These are phyloP conservation scores for Sporothrix protearum DNA, from an alignment of 2,329 filamentous ascomycete genomes.

Conservation along the genomic window DNA sequence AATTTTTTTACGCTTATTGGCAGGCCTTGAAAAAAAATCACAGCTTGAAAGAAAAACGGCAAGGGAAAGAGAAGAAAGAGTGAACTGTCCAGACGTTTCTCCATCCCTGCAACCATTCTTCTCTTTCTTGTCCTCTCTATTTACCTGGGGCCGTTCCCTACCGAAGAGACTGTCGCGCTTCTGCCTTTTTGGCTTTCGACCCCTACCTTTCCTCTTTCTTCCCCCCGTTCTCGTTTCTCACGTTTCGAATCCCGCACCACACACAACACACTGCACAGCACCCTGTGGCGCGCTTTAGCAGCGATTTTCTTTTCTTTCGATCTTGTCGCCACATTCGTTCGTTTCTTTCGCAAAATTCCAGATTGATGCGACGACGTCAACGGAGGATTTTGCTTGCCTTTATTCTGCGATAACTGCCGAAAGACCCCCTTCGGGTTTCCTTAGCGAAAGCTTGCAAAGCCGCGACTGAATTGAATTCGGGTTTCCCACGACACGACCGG, in stretches of 20 bases:
- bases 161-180: constrained; percentile 19
- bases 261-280: constrained; percentile 7
- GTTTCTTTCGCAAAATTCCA: not conserved
- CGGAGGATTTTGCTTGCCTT: not conserved
- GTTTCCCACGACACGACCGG: not conserved
- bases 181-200: constrained; percentile 15
- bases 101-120: not conserved
- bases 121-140: not conserved
- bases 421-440: not conserved
- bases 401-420: not conserved
- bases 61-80: not conserved
- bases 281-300: constrained; percentile 23
- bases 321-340: constrained; percentile 12
- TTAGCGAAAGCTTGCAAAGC: not conserved
- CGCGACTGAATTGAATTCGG: not conserved
- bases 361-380: not conserved
- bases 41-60: not conserved
- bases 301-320: constrained; percentile 11
- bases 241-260: constrained; percentile 24
- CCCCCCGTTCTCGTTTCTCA: constrained; percentile 20
- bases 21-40: not conserved
- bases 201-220: constrained; percentile 11
- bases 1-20: not conserved
- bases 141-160: not conserved
- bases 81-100: not conserved